These are phyloP conservation scores for Hibiscus mutabilis DNA, from an alignment of 345 rosid genomes.

Conservation along the genomic window DNA sequence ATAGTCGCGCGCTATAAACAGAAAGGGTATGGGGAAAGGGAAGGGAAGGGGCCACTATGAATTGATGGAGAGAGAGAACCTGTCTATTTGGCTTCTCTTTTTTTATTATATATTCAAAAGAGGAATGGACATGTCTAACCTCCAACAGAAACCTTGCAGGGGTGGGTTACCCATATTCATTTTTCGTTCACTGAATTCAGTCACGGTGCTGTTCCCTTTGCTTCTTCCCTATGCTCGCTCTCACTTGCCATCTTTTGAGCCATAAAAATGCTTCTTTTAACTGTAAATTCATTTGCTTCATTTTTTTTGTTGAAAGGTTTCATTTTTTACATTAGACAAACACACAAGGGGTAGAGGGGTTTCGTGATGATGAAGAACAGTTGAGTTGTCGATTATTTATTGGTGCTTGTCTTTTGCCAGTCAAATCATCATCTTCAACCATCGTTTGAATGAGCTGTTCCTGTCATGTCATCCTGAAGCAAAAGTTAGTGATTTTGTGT, in stretches of 20 bases:
- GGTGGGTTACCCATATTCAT: conserved; percentile 8
- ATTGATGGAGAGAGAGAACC: neutral
- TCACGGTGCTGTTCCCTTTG: conserved; percentile 9
- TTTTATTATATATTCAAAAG: neutral
- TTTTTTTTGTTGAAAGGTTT: too few relatives aligned
- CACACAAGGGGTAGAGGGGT: neutral
- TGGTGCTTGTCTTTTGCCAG: conserved; percentile 39
- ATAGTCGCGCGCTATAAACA: conserved; percentile 36
- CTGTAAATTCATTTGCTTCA: too few relatives aligned
- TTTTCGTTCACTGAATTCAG: conserved; percentile 15
- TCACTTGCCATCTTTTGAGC: neutral
- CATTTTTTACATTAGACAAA: neutral
- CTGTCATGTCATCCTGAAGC: conserved; percentile 43
- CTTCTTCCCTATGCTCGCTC: conserved; percentile 24
- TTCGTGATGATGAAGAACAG: conserved; percentile 12
- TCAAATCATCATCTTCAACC: conserved; percentile 40
- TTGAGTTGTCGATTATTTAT: conserved; percentile 30
- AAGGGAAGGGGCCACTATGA: conserved; percentile 10
- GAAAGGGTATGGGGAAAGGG: neutral
- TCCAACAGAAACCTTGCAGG: conserved; percentile 19
- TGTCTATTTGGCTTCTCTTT: neutral
- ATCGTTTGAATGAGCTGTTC: conserved; percentile 46
- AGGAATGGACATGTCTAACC: conserved; percentile 28
- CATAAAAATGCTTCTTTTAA: too few relatives aligned
- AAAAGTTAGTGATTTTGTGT: neutral